Conservation (phyloP, 2,329 filamentous ascomycete genomes). For the Ophiognomonia clavigignenti-juglandacearum region DNA sequence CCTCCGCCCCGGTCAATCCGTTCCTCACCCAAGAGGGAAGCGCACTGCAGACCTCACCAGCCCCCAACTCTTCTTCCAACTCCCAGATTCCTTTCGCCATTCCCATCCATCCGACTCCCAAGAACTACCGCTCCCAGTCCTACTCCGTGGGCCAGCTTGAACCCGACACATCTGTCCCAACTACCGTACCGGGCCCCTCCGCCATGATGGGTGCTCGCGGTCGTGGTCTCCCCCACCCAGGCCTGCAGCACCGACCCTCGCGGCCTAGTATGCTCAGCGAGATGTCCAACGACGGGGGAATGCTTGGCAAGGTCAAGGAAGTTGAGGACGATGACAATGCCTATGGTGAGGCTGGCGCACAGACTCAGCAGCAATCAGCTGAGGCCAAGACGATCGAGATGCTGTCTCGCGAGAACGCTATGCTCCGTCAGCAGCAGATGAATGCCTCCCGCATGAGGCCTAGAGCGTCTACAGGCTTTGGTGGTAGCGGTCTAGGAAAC, state of each 20-base stretch:
- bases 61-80: constrained; percentile 49
- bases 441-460: constrained; percentile 51
- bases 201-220: constrained; percentile 47
- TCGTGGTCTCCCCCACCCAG: constrained; percentile 54
- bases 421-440: constrained; percentile 55
- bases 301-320: constrained; percentile 65
- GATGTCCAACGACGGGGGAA: constrained; percentile 58
- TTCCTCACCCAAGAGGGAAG: constrained; percentile 46
- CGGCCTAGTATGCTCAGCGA: constrained; percentile 72
- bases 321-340: constrained; percentile 63
- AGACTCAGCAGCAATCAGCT: constrained; percentile 45
- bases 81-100: constrained; percentile 80
- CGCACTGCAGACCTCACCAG: constrained; percentile 44
- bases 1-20: constrained; percentile 41
- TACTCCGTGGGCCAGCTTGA: constrained; percentile 93
- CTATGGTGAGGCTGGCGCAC: neutral
- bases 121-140: constrained; percentile 91
- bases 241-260: constrained; percentile 76
- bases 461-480: constrained; percentile 51
- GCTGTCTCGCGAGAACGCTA: constrained; percentile 57
- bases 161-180: constrained; percentile 47
- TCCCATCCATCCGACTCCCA: constrained; percentile 82
- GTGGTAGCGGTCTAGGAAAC: constrained; percentile 42
- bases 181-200: constrained; percentile 38
- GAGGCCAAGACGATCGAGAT: constrained; percentile 61